These are phyloP conservation scores for Chrysoporthe deuterocubensis DNA, from an alignment of 2,329 filamentous ascomycete species.

Conservation along the genomic window DNA sequence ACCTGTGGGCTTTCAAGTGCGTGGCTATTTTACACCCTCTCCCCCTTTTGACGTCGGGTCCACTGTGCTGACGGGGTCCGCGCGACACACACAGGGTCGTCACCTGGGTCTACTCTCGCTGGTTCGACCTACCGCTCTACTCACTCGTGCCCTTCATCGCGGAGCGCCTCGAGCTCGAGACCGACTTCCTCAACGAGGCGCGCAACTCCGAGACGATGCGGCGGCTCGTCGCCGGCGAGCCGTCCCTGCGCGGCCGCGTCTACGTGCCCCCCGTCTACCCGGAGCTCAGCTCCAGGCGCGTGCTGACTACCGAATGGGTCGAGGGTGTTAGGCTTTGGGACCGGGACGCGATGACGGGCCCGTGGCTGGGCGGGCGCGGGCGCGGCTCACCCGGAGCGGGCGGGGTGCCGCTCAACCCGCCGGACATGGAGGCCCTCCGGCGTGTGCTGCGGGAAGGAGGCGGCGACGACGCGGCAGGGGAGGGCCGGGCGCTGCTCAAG, in stretches of 20 bases:
- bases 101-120: constrained; percentile 78
- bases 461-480: constrained; percentile 37
- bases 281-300: constrained; percentile 78
- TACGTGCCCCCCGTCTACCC: constrained; percentile 87
- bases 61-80: neutral
- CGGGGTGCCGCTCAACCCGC: constrained; percentile 62
- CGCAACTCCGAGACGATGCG: constrained; percentile 87
- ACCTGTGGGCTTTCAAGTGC: constrained; percentile 92
- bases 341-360: constrained; percentile 75
- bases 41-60: neutral
- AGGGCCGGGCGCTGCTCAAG: constrained; percentile 70
- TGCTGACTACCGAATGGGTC: constrained; percentile 97
- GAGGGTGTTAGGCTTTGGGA: constrained; percentile 94
- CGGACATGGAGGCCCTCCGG: constrained; percentile 53
- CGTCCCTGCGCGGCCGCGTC: constrained; percentile 75
- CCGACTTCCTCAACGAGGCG: constrained; percentile 92
- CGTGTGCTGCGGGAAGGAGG: constrained; percentile 51
- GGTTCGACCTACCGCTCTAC: constrained; percentile 93
- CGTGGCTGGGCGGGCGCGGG: constrained; percentile 79
- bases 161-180: constrained; percentile 89
- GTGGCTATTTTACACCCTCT: constrained; percentile 33
- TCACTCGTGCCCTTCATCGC: constrained; percentile 89
- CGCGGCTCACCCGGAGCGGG: constrained; percentile 78
- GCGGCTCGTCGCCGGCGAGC: constrained; percentile 73
- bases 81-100: constrained; percentile 62